Conservation (phyloP, 345 rosid species). For the Gossypium herbaceum region DNA sequence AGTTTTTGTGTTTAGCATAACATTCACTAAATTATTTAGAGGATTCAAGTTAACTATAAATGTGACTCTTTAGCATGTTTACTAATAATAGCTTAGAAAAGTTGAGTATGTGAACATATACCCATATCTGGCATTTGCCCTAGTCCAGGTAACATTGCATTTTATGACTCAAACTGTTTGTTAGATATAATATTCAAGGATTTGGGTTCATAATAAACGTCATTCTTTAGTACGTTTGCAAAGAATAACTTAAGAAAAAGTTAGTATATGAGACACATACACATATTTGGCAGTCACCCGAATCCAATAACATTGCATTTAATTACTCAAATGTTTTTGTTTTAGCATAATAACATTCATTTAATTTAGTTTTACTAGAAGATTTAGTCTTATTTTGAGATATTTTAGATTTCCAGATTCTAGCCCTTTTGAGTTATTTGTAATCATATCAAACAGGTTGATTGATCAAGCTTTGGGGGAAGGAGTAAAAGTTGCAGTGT, state of each 20-base stretch:
- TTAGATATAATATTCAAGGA: too few relatives aligned
- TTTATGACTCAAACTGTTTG: not conserved
- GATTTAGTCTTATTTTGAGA: not conserved
- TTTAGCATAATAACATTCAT: not conserved
- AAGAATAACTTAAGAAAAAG: not conserved
- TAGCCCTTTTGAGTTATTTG: not conserved
- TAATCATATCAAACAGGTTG: slow-evolving; percentile 44
- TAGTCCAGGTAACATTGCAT: not conserved
- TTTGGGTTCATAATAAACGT: too few relatives aligned
- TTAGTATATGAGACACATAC: not conserved
- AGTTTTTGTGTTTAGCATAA: not conserved
- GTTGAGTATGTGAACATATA: not conserved
- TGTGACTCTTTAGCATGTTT: not conserved
- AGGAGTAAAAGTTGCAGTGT: slow-evolving; percentile 85
- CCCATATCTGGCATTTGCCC: not conserved
- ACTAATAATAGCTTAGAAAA: not conserved
- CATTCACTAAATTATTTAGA: not conserved
- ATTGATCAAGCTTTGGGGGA: slow-evolving; percentile 82
- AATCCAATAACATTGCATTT: not conserved
- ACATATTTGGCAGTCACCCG: not conserved
- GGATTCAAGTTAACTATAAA: too few relatives aligned
- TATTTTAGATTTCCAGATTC: not conserved
- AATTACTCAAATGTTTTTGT: not conserved
- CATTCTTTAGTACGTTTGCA: not conserved
- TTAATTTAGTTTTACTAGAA: not conserved